Conservation (phyloP, 495 filamentous ascomycete species). For the Aspergillus kassunensis region DNA sequence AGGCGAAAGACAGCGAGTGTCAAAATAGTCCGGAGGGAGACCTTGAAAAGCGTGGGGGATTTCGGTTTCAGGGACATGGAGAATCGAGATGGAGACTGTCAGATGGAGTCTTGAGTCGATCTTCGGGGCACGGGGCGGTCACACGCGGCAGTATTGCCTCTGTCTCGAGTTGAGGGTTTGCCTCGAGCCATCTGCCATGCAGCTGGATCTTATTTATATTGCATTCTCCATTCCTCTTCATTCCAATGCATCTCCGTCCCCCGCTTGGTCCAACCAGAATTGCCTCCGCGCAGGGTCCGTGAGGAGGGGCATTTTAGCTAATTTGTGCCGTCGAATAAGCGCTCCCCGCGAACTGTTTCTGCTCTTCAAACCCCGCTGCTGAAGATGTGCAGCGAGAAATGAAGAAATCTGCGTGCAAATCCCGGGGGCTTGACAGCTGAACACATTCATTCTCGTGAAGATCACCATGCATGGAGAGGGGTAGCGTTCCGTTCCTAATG, state of each 20-base stretch:
- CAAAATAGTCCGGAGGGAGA: constrained; percentile 3
- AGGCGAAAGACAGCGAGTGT: neutral
- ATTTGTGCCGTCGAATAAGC: constrained; percentile 19
- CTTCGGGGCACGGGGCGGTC: constrained; percentile 14
- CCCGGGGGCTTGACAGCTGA: neutral
- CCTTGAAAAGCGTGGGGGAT: constrained; percentile 9
- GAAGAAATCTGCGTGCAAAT: neutral
- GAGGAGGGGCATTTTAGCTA: constrained; percentile 13
- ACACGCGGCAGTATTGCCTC: constrained; percentile 16
- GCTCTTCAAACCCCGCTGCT: neutral
- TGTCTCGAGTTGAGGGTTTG: too few relatives aligned
- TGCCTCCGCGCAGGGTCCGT: constrained; percentile 11
- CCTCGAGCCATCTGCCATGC: too few relatives aligned
- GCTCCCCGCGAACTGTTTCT: constrained; percentile 16
- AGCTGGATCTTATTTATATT: neutral
- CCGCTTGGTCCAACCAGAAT: constrained; percentile 11
- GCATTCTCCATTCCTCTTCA: neutral
- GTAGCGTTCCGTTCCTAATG: too few relatives aligned
- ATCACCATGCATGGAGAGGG: neutral
- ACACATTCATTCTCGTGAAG: neutral
- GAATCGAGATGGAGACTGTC: neutral
- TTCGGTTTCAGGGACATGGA: neutral
- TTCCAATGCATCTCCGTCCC: constrained; percentile 1
- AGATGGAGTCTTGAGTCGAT: neutral
- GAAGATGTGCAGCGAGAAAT: neutral